Conservation (phyloP, 257 asterid genomes). For the Nicotiana benthamiana region DNA sequence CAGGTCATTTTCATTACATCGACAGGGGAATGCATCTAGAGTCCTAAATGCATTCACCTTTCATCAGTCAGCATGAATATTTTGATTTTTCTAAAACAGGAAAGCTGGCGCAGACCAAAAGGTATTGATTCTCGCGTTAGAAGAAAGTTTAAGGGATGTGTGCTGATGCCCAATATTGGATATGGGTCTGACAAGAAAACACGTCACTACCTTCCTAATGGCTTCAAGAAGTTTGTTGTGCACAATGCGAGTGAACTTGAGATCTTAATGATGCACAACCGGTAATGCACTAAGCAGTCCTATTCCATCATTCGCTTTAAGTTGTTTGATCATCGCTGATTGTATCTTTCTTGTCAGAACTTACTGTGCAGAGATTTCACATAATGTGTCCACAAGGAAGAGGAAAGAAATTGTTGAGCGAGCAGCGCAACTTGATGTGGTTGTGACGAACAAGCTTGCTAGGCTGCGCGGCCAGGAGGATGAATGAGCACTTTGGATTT, state of each 20-base stretch:
- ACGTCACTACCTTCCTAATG: not conserved
- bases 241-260: slow-evolving; percentile 36
- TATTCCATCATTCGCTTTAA: too few species aligned
- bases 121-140: slow-evolving; percentile 45
- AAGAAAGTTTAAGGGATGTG: not conserved
- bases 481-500: slow-evolving; percentile 28
- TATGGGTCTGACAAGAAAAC: not conserved
- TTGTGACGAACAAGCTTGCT: slow-evolving; percentile 70
- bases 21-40: not conserved
- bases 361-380: slow-evolving; percentile 56
- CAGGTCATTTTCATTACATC: not conserved
- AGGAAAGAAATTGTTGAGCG: slow-evolving; percentile 61
- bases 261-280: slow-evolving; percentile 69
- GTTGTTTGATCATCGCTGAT: not conserved
- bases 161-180: not conserved
- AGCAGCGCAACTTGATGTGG: slow-evolving; percentile 68
- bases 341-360: slow-evolving; percentile 20
- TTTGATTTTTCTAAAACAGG: slow-evolving; percentile 14
- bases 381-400: slow-evolving; percentile 21
- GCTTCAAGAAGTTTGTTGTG: not conserved
- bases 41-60: not conserved
- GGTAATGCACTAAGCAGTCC: slow-evolving; percentile 12
- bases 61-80: not conserved
- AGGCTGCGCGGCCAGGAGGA: slow-evolving; percentile 64
- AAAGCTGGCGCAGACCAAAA: slow-evolving; percentile 68